phyloP scores from a whole-genome alignment of 352 stramenopile species.

The Globisporangium polare region DNA sequence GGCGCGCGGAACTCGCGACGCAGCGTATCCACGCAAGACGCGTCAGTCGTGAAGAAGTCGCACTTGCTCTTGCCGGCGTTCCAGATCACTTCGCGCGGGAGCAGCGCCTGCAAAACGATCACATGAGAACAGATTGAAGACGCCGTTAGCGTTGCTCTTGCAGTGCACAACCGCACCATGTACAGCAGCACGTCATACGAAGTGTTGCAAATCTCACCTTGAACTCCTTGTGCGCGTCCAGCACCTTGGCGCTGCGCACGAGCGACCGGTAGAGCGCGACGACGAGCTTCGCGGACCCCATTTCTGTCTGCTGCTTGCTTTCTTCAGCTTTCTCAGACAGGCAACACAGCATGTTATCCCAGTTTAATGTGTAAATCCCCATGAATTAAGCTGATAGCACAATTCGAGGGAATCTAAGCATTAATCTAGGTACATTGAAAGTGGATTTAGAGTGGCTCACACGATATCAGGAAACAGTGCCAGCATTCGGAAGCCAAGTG shows the following conservation, averaged over 20 bases:
- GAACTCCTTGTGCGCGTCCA: conserved; percentile 53
- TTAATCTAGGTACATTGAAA: not conserved
- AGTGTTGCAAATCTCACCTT: too few species aligned
- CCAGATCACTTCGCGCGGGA: conserved; percentile 63
- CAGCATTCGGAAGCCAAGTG: not conserved
- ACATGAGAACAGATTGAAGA: not conserved
- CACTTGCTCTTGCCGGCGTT: conserved; percentile 35
- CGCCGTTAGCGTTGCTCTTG: not conserved
- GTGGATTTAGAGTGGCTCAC: too few species aligned
- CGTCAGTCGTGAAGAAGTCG: conserved; percentile 58
- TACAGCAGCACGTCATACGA: too few species aligned
- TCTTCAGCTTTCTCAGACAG: not conserved
- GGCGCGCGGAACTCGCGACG: conserved; percentile 42
- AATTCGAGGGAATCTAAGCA: not conserved
- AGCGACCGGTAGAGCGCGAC: conserved; percentile 71
- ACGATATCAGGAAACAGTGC: conserved; percentile 2
- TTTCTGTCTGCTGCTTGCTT: conserved; percentile 12
- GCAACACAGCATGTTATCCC: not conserved
- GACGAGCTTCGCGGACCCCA: conserved; percentile 49
- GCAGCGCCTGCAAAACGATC: conserved; percentile 34
- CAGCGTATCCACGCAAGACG: conserved; percentile 50
- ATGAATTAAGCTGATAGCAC: not conserved
- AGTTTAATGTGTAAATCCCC: not conserved
- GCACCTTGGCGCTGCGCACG: conserved; percentile 56
- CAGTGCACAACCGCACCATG: too few species aligned